Base-by-base conservation (phyloP, 2,329 filamentous ascomycete species). In the Fusarium sp. region DNA sequence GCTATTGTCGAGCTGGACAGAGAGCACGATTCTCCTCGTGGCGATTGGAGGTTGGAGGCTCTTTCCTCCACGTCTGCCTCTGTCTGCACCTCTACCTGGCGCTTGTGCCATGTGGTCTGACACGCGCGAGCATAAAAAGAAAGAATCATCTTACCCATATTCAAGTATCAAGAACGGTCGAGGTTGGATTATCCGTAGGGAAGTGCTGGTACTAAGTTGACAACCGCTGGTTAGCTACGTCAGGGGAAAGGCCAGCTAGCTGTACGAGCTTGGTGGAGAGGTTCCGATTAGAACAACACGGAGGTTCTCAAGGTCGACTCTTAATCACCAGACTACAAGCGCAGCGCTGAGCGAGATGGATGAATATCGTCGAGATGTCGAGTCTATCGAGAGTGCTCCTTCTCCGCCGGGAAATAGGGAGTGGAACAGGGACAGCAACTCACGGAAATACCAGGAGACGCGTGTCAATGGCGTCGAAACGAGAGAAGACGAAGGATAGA, bases 91-190 rank as follows among this genome's bases (percentile, higher is more conserved):
- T 72, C 70, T 70, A 60, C 52, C 49, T 28, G 35, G 46, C 59
- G 35, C 35, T 33, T 44, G 14, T 69, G 58, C 69, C 72, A 74
- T 71, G 65, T 74, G 70, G 73, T 51, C 55, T 53, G 56, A 56
- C 54, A 63, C 41, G 52, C 33, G 56, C 66, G 46, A 48, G 59
- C 55, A 62, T 67, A 52, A 74, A 75, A 76, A 75, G 74, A 79
- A 79, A 75, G 71, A 74, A 56, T 57, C 55, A 68, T 75, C 79
- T 81, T 81, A 81, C 79, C 79, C 79, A 81, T 81, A 76, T 75
- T 74, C 74, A 79, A 78, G 65, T 78, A 76, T 77, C 77, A 79
- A 75, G 77, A 79, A 72, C 77, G 75, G 68, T 75, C 77, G 75
- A 68, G 70, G 69, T 73, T 67, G 61, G 68, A 72, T 56, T 57